Evolutionary conservation across 345 rosid species (phyloP).

Genomic region (Eucalyptus sp.): DNA sequence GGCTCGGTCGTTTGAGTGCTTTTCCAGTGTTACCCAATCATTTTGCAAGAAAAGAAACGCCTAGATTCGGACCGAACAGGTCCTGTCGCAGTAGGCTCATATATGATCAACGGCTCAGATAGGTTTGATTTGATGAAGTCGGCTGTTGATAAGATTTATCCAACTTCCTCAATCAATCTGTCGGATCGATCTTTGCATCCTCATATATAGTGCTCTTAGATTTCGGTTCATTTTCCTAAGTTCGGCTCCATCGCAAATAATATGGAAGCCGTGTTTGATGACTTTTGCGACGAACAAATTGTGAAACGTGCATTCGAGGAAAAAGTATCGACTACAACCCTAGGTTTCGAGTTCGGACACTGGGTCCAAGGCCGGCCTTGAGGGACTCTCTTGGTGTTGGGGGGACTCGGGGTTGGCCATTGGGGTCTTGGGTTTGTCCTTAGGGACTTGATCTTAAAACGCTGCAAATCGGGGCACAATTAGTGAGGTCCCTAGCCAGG

Average conservation of each 20-base stretch:
- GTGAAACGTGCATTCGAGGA: background rate
- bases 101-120: background rate
- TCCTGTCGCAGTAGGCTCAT: background rate
- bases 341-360: background rate
- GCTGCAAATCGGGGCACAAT: background rate
- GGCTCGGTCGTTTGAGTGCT: background rate
- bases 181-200: background rate
- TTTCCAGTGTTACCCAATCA: background rate
- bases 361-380: background rate
- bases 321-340: background rate
- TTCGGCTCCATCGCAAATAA: background rate
- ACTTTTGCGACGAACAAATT: background rate
- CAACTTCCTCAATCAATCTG: background rate
- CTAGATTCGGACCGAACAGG: background rate
- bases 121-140: background rate
- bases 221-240: background rate
- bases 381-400: background rate
- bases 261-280: background rate
- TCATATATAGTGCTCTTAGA: background rate
- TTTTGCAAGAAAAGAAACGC: background rate
- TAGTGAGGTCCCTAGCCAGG: fast-evolving
- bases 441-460: background rate
- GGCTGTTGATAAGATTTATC: background rate
- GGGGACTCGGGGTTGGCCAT: background rate
- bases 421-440: background rate